Evolutionary conservation across 345 rosid genomes (phyloP).

Genomic region (Fremontodendron californicum): DNA sequence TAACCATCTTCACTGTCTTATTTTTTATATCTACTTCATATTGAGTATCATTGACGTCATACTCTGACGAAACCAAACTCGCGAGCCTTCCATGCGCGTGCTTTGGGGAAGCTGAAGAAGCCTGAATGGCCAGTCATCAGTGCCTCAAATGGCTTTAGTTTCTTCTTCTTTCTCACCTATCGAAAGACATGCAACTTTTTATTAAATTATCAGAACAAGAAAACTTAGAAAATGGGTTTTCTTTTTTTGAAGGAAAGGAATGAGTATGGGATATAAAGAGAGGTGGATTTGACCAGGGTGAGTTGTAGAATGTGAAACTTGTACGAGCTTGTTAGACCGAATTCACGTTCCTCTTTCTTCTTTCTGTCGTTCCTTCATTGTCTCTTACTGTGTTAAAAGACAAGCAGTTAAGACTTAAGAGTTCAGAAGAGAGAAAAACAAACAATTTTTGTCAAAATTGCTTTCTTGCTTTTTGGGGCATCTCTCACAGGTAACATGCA

Average conservation of each 20-base stretch:
- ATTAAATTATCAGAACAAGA: not conserved
- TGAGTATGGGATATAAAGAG: not conserved
- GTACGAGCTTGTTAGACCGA: constrained; percentile 3
- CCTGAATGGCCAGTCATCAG: too few relatives aligned
- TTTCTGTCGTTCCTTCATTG: not conserved
- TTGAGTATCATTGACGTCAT: not conserved
- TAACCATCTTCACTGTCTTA: not conserved
- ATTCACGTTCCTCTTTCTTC: not conserved
- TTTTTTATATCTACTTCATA: not conserved
- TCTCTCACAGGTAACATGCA: not conserved
- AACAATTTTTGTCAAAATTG: not conserved
- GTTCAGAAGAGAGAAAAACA: not conserved
- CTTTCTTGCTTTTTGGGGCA: not conserved
- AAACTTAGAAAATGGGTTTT: not conserved
- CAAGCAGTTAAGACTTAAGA: not conserved
- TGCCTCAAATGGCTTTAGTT: not conserved
- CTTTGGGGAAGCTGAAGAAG: too few relatives aligned
- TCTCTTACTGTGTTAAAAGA: not conserved
- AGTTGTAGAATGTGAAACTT: not conserved
- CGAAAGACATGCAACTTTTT: not conserved
- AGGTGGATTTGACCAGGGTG: not conserved
- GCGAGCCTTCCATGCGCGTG: not conserved
- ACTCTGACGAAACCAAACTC: not conserved
- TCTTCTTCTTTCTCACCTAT: not conserved
- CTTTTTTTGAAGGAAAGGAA: not conserved